Percentiles rank a stretch among this genome's conserved stretches.
These are phyloP conservation scores for Fagopyrum tataricum DNA, from an alignment of 148 eudicot genomes.

Conservation along the genomic window DNA sequence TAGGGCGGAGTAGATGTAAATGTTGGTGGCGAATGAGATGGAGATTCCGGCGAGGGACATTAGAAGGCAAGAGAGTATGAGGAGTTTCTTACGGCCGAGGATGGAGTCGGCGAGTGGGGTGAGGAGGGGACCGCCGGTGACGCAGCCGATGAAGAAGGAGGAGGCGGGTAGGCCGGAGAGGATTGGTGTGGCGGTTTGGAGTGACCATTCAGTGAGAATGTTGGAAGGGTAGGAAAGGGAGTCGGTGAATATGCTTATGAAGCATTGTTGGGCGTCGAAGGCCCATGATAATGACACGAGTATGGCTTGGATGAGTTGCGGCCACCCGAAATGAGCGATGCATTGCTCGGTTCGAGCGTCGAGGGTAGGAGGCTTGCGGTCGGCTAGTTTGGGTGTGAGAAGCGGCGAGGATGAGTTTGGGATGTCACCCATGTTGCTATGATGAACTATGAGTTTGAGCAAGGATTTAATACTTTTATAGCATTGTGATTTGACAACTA, in stretches of 20 bases:
- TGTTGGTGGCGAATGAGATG: slow-evolving; percentile 28
- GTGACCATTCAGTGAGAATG: slow-evolving; percentile 52
- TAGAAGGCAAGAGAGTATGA: slow-evolving; percentile 32
- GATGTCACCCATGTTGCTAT: neutral
- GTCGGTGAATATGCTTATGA: slow-evolving; percentile 63
- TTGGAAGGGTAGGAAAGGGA: slow-evolving; percentile 18
- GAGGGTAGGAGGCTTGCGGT: neutral
- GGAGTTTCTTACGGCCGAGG: slow-evolving; percentile 51
- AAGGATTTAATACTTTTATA: neutral
- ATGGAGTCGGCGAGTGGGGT: slow-evolving; percentile 57
- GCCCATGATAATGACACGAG: slow-evolving; percentile 55
- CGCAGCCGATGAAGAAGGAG: slow-evolving; percentile 54
- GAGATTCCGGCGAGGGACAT: slow-evolving; percentile 49
- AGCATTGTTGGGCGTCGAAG: slow-evolving; percentile 72
- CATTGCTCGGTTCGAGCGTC: slow-evolving; percentile 34
- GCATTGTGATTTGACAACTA: neutral
- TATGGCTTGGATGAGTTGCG: slow-evolving; percentile 37
- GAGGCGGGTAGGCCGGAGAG: slow-evolving; percentile 57
- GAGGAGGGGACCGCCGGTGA: slow-evolving; percentile 41
- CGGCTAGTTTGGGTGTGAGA: neutral
- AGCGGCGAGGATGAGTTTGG: neutral
- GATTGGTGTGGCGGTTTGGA: slow-evolving; percentile 42
- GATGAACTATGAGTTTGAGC: neutral
- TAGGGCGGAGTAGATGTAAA: slow-evolving; percentile 43
- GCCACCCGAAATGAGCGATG: slow-evolving; percentile 46